Base-by-base conservation (phyloP, 306 rosid species). In the Acacia acuminata region DNA sequence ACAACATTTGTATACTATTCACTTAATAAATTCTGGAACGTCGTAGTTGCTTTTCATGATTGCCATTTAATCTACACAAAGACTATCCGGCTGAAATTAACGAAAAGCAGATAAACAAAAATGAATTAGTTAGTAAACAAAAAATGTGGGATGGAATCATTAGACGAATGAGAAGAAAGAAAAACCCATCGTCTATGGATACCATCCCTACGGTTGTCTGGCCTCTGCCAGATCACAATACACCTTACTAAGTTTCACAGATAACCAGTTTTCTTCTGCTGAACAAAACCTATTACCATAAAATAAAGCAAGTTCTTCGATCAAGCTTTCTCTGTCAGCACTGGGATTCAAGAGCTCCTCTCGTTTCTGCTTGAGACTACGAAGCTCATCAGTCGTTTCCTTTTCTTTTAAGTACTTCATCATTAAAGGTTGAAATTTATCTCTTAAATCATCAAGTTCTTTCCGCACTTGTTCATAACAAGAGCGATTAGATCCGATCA, bases 131-230 rank as follows among this genome's bases (percentile, higher is more conserved):
- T 6, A 55, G 25, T 3, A 55, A 55, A 55, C 27, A 64, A 15
- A 60, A 78, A 77, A 89, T 92, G 87, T 91, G 92, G 81, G 93
- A 87, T 87, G 95, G 90, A 84, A 88, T 84, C 86, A 91, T 97
- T 91, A 94, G 97, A 88, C 45, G 38, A 75, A n/a, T 82, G 90
- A 78, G 92, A 75, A 16, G 8, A 38, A 27, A 65, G 13, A 47
- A 47, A 30, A 86, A 17, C 93, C 82, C 92, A 89, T 20, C 85
- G 84, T 85, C 95, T 86, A 95, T 92, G 97, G 95, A 94, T 80
- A 84, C 86, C 97, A 94, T 89, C 91, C 13, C 95, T 94, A 91
- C 93, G 94, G 97, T 92, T 94, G 98, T 94, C 97, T 94, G 94
- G 98, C 93, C 94, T 94, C 93, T 88, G 90, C 93, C 84, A 19